Evolutionary conservation across 768 basidiomycete genomes (phyloP).

Genomic region (Sporobolomyces roseus): DNA sequence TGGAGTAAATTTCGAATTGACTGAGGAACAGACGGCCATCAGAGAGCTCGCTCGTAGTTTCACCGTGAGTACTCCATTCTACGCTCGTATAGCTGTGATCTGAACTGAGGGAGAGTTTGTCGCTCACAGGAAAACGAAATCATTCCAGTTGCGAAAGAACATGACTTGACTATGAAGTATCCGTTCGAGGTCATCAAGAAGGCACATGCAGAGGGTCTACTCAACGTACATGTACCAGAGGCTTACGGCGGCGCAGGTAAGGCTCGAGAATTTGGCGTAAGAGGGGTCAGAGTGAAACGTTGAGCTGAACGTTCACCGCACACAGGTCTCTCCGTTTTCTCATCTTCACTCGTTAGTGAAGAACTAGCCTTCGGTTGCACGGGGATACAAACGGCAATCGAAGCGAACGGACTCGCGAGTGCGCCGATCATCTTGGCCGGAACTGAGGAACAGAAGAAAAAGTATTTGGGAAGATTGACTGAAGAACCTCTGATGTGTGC

Average conservation of each 20-base stretch:
- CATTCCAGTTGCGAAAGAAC: slow-evolving; percentile 49
- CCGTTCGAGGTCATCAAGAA: slow-evolving; percentile 51
- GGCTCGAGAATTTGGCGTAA: too few relatives aligned
- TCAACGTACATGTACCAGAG: slow-evolving; percentile 51
- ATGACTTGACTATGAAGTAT: slow-evolving; percentile 51
- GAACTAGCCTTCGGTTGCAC: slow-evolving; percentile 41
- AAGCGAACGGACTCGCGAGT: slow-evolving; percentile 50
- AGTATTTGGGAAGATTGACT: slow-evolving; percentile 51
- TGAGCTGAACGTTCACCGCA: too few relatives aligned
- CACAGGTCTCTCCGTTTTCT: slow-evolving; percentile 48
- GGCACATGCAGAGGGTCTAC: slow-evolving; percentile 49
- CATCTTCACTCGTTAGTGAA: slow-evolving; percentile 49
- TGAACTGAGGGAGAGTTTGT: not conserved
- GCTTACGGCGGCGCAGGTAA: slow-evolving; percentile 50
- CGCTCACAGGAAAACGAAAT: slow-evolving; percentile 39
- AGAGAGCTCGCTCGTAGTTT: slow-evolving; percentile 43
- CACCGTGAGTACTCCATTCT: slow-evolving; percentile 30
- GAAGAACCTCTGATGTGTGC: slow-evolving; percentile 51
- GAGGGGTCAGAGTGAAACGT: too few relatives aligned
- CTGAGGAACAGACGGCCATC: slow-evolving; percentile 49
- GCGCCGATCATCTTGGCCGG: slow-evolving; percentile 50
- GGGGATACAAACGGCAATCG: slow-evolving; percentile 47
- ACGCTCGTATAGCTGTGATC: not conserved
- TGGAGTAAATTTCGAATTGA: slow-evolving; percentile 45
- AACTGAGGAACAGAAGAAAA: slow-evolving; percentile 49